Conservation (phyloP, 2,329 filamentous ascomycete genomes). For the Arachnomyces sp. region DNA sequence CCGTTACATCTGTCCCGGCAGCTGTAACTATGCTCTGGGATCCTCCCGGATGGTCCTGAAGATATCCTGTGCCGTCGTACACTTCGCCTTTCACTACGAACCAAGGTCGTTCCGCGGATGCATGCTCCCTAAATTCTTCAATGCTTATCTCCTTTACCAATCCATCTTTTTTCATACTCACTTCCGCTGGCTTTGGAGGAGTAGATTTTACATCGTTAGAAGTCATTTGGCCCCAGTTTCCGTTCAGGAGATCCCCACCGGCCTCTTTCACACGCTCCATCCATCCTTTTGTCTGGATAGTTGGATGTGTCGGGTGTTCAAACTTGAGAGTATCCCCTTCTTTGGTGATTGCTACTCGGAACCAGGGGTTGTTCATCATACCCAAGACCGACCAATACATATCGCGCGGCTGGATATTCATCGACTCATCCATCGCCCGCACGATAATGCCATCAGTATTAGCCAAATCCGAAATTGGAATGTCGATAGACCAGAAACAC, state of each 20-base stretch:
- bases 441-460: conserved; percentile 67
- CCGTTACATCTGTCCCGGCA: conserved; percentile 73
- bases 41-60: conserved; percentile 78
- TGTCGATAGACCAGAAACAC: conserved; percentile 79
- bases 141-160: conserved; percentile 58
- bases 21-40: conserved; percentile 75
- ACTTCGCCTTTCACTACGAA: conserved; percentile 85
- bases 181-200: conserved; percentile 53
- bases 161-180: conserved; percentile 68
- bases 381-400: conserved; percentile 95
- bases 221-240: conserved; percentile 72
- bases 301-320: conserved; percentile 81
- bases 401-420: conserved; percentile 79
- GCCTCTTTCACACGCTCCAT: conserved; percentile 84
- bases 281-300: conserved; percentile 73
- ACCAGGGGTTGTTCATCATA: conserved; percentile 99
- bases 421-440: conserved; percentile 80
- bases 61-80: conserved; percentile 74
- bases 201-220: conserved; percentile 40
- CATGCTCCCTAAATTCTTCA: conserved; percentile 64
- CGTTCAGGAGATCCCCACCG: conserved; percentile 72
- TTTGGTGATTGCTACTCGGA: conserved; percentile 66
- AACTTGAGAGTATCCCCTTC: conserved; percentile 62
- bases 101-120: conserved; percentile 62
- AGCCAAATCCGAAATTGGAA: conserved; percentile 56